Evolutionary conservation across 1,139 yeast genomes (phyloP).

Genomic region (Candida sanyaensis): DNA sequence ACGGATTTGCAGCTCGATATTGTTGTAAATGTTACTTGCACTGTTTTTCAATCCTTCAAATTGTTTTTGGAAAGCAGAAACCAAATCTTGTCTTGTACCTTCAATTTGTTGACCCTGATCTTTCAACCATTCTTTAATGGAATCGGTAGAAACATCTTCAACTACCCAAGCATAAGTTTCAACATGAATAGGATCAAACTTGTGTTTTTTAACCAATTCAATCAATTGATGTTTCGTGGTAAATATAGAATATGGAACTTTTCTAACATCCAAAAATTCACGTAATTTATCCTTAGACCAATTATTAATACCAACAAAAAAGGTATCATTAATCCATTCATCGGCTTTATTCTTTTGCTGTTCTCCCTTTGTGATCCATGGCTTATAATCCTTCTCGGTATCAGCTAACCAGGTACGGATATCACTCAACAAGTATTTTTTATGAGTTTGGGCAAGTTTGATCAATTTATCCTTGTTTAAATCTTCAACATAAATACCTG

Average conservation of each 20-base stretch:
- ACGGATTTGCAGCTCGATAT: conserved; percentile 18
- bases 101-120: conserved; percentile 25
- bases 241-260: conserved; percentile 45
- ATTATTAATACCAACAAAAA: conserved; percentile 43
- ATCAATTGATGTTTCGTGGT: conserved; percentile 49
- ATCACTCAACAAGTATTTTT: conserved; percentile 44
- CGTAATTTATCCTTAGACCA: conserved; percentile 53
- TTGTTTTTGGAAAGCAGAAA: conserved; percentile 15
- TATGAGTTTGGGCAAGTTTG: conserved; percentile 19
- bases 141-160: conserved; percentile 22
- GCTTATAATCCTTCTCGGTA: conserved; percentile 26
- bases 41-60: conserved; percentile 8
- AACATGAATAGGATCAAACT: conserved; percentile 32
- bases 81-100: conserved; percentile 27
- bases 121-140: conserved; percentile 25
- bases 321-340: conserved; percentile 44
- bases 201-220: conserved; percentile 47
- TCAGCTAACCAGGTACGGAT: conserved; percentile 36
- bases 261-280: conserved; percentile 54
- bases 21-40: conserved; percentile 9
- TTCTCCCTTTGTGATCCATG: conserved; percentile 25
- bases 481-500: conserved; percentile 21
- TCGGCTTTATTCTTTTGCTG: conserved; percentile 18
- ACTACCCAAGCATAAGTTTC: conserved; percentile 25
- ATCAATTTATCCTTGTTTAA: conserved; percentile 21